Evolutionary conservation across 257 asterid species (phyloP).

Genomic region (Solanum piurae): DNA sequence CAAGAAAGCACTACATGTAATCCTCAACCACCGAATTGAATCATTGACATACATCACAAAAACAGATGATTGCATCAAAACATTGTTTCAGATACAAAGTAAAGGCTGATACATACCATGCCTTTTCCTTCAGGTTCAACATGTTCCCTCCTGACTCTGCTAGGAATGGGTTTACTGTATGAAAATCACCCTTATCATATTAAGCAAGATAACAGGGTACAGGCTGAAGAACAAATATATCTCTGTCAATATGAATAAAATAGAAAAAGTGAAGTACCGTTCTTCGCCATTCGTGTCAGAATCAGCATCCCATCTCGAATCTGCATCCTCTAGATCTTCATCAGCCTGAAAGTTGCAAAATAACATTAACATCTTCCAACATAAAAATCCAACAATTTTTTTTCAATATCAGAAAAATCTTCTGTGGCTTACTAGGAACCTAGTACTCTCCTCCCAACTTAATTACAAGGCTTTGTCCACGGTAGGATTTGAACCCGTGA

Average conservation of each 20-base stretch:
- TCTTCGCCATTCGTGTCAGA: conserved; percentile 25
- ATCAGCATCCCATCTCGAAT: conserved; percentile 26
- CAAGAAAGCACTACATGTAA: neutral
- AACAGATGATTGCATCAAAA: neutral
- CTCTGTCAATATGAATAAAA: neutral
- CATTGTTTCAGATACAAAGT: neutral
- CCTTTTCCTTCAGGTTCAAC: conserved; percentile 57
- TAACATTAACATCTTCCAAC: neutral
- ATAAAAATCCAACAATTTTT: neutral
- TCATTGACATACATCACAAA: neutral
- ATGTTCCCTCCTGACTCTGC: conserved; percentile 47
- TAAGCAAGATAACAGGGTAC: neutral
- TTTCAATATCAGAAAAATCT: neutral
- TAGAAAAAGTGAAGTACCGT: conserved; percentile 10
- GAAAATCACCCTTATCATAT: neutral
- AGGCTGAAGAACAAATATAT: neutral
- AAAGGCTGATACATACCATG: conserved; percentile 31
- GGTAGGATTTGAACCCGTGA: neutral
- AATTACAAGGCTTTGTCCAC: neutral
- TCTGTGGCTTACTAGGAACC: neutral
- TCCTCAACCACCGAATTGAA: neutral
- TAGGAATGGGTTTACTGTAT: conserved; percentile 12
- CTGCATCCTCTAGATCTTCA: conserved; percentile 35
- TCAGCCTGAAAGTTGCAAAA: conserved; percentile 11
- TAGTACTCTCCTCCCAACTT: neutral